Evolutionary conservation across 2,329 filamentous ascomycete species (phyloP).

Genomic region (Paradendryphiella salina): DNA sequence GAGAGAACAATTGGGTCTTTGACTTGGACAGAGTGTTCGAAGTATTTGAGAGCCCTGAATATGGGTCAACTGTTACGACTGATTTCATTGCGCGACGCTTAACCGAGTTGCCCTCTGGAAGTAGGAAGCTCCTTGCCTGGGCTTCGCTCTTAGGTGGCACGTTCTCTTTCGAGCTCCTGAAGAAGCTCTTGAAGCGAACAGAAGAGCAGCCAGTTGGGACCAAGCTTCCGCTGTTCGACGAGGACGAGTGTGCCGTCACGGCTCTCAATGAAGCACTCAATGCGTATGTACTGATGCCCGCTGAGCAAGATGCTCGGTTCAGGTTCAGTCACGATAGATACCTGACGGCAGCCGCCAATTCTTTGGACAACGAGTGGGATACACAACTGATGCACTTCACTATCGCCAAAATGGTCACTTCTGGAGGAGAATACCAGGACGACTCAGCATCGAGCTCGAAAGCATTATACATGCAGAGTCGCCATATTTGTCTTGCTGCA

Average conservation of each 20-base stretch:
- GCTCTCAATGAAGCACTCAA: conserved; percentile 83
- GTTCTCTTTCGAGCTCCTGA: conserved; percentile 82
- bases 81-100: conserved; percentile 80
- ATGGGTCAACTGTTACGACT: conserved; percentile 78
- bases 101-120: conserved; percentile 71
- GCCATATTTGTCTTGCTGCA: conserved; percentile 78
- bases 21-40: conserved; percentile 84
- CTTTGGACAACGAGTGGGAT: conserved; percentile 63
- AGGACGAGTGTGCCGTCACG: conserved; percentile 70
- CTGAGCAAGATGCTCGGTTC: conserved; percentile 83
- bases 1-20: conserved; percentile 75
- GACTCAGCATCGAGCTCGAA: conserved; percentile 55
- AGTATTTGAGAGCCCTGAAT: conserved; percentile 77
- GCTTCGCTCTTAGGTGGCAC: conserved; percentile 78
- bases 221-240: conserved; percentile 55
- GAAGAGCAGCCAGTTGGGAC: conserved; percentile 51
- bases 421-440: conserved; percentile 63
- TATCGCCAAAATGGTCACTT: conserved; percentile 78
- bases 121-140: conserved; percentile 84
- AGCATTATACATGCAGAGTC: conserved; percentile 70
- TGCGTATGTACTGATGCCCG: conserved; percentile 77
- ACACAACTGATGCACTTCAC: conserved; percentile 76
- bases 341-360: conserved; percentile 67
- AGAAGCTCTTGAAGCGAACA: conserved; percentile 74
- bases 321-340: conserved; percentile 87